A percentile compares a stretch with the other conserved stretches of the same genome.
Evolutionary conservation across 176 grass and related monocot species (phyloP).

Genomic region (Microstegium vimineum): DNA sequence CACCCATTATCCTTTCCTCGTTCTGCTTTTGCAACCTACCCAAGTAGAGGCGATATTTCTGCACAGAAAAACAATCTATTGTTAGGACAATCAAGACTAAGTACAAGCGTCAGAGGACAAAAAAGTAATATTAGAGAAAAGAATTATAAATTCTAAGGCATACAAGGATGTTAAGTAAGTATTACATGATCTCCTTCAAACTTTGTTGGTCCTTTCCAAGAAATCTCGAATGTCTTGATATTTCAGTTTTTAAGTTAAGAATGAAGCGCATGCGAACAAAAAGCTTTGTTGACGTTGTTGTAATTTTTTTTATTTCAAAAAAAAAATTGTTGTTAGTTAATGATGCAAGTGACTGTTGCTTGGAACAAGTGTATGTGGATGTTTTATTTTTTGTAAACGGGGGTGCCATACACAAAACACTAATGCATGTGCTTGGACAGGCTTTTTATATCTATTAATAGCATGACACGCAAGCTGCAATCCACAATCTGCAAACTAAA

Average conservation of each 20-base stretch:
- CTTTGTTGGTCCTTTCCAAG: slow-evolving; percentile 2
- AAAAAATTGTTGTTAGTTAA: not conserved
- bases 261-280: not conserved
- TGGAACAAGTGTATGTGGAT: not conserved
- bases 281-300: not conserved
- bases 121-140: not conserved
- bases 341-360: not conserved
- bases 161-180: slow-evolving; percentile 22
- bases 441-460: not conserved
- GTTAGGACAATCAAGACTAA: not conserved
- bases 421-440: not conserved
- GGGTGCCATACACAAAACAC: not conserved
- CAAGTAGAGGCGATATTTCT: slow-evolving; percentile 99
- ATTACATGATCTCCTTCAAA: not conserved
- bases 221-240: not conserved
- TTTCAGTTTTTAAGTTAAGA: not conserved
- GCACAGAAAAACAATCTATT: slow-evolving; percentile 34
- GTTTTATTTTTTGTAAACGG: not conserved
- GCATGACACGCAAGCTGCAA: not conserved
- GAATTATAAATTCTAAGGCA: not conserved
- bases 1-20: slow-evolving; percentile 53
- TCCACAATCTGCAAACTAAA: not conserved
- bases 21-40: slow-evolving; percentile 94
- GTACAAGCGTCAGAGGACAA: not conserved
- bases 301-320: not conserved